Percentiles rank a stretch among this genome's conserved stretches.
These are phyloP conservation scores for Didymella arachidicola DNA, from an alignment of 2,329 filamentous ascomycete species.

Conservation along the genomic window DNA sequence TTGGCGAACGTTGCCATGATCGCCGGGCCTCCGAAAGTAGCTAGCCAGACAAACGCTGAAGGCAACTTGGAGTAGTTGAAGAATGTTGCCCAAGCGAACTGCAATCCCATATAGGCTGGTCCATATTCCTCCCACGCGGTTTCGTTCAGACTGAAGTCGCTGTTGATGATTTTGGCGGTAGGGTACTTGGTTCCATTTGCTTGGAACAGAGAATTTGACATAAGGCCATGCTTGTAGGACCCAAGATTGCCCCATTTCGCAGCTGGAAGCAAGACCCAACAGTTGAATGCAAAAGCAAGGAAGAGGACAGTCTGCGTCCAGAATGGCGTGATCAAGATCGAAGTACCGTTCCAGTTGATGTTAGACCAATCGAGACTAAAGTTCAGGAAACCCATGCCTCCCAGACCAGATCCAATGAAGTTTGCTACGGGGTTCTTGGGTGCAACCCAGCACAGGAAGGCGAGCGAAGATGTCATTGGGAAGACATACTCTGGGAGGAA, in stretches of 20 bases:
- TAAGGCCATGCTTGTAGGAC: conserved; percentile 61
- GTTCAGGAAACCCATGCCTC: conserved; percentile 69
- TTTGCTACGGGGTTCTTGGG: conserved; percentile 65
- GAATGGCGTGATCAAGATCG: conserved; percentile 61
- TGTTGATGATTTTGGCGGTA: conserved; percentile 53
- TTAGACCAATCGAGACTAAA: conserved; percentile 68
- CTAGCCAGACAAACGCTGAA: conserved; percentile 66
- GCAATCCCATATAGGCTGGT: conserved; percentile 65
- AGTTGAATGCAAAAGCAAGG: conserved; percentile 62
- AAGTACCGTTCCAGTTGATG: conserved; percentile 56
- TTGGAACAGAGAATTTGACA: conserved; percentile 65
- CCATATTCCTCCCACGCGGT: conserved; percentile 59
- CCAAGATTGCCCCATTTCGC: conserved; percentile 66
- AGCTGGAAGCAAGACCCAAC: conserved; percentile 66
- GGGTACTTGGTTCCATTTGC: conserved; percentile 60
- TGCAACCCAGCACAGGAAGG: conserved; percentile 70
- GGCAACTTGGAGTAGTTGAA: conserved; percentile 68
- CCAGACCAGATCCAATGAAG: conserved; percentile 67
- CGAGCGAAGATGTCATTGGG: conserved; percentile 66
- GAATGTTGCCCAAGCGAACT: conserved; percentile 66
- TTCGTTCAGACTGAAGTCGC: conserved; percentile 58
- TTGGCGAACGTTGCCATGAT: conserved; percentile 58
- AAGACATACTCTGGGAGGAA: conserved; percentile 69
- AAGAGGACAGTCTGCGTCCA: conserved; percentile 67
- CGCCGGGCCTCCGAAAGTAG: conserved; percentile 62